A percentile compares a stretch with the other conserved stretches of the same genome.
Evolutionary conservation across 192 early-diverging fungal species (phyloP).

Genomic region (Umbelopsis sp.): DNA sequence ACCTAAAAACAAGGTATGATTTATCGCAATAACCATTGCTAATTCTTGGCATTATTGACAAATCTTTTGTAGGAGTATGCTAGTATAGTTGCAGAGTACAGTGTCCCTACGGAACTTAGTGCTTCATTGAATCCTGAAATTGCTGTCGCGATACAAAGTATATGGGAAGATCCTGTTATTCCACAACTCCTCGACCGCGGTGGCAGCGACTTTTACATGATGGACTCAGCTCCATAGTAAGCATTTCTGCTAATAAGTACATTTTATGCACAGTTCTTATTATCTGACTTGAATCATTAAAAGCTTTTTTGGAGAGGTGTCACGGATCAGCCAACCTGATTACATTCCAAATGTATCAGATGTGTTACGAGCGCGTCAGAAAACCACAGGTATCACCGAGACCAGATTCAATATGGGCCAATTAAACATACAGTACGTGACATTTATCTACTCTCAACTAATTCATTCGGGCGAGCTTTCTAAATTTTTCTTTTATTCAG

Average conservation of each 20-base stretch:
- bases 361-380: slow-evolving; percentile 94
- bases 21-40: no score
- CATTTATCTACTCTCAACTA: not conserved
- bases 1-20: slow-evolving; percentile 51
- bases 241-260: slow-evolving; percentile 21
- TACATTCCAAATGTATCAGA: slow-evolving; percentile 94
- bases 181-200: slow-evolving; percentile 68
- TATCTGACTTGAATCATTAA: not conserved
- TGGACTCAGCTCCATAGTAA: slow-evolving; percentile 92
- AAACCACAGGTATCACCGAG: slow-evolving; percentile 97
- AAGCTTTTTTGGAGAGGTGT: slow-evolving; percentile 90
- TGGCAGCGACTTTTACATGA: slow-evolving; percentile 80
- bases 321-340: slow-evolving; percentile 78
- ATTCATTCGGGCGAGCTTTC: not conserved
- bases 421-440: slow-evolving; percentile 82
- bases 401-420: slow-evolving; percentile 91
- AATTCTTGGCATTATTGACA: not conserved
- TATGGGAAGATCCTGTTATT: slow-evolving; percentile 76
- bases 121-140: slow-evolving; percentile 65
- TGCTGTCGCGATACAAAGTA: slow-evolving; percentile 67
- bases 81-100: slow-evolving; percentile 45
- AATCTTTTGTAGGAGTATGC: slow-evolving; percentile 26
- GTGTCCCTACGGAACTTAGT: slow-evolving; percentile 57
- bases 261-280: not conserved
- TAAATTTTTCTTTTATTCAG: slow-evolving; percentile 36